Percentiles rank a stretch among this genome's conserved stretches.
Evolutionary conservation across 106 monocot genomes (phyloP).

Genomic region (Cymbidium sinense): DNA sequence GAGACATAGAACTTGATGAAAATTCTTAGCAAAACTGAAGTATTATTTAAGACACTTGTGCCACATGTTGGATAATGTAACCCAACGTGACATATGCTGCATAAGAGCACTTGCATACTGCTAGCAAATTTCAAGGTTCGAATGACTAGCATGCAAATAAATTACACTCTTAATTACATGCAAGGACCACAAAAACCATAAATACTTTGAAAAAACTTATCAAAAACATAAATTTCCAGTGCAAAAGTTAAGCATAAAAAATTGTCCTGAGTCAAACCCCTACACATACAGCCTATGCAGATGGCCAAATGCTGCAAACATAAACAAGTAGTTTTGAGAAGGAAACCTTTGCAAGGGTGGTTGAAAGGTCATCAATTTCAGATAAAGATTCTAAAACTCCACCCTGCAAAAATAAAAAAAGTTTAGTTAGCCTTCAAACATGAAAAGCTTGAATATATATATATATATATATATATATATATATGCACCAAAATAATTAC

Average conservation of each 20-base stretch:
- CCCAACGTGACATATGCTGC: neutral
- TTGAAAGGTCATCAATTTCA: constrained; percentile 65
- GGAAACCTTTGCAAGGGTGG: constrained; percentile 62
- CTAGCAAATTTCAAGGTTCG: neutral
- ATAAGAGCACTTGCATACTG: neutral
- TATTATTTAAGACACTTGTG: neutral
- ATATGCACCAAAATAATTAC: too few species aligned
- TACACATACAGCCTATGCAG: neutral
- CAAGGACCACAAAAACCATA: neutral
- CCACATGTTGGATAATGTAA: neutral
- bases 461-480: too few species aligned
- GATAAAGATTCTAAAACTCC: constrained; percentile 42
- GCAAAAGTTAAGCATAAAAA: neutral
- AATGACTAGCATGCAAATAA: neutral
- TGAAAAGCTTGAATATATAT: neutral
- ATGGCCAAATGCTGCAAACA: neutral
- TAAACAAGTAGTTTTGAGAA: constrained; percentile 2
- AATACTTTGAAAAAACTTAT: neutral
- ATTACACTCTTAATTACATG: neutral
- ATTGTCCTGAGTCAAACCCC: neutral
- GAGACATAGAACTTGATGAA: neutral
- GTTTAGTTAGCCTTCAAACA: neutral
- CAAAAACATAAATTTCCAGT: neutral
- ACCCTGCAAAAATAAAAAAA: constrained; percentile 40
- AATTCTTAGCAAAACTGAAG: neutral